Conservation (phyloP, 2,329 filamentous ascomycete species). For the Phialocephala subalpina region DNA sequence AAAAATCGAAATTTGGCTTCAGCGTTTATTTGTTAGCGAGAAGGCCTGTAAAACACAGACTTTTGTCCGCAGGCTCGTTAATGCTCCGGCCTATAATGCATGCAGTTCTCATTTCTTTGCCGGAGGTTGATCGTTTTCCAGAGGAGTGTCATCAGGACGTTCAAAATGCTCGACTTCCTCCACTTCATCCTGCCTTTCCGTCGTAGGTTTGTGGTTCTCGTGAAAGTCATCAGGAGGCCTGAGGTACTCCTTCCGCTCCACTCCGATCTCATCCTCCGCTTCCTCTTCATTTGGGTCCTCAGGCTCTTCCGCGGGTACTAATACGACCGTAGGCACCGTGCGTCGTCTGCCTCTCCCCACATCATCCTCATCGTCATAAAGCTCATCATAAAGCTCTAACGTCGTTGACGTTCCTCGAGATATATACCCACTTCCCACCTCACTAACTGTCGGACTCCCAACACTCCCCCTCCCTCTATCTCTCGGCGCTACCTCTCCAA, state of each 20-base stretch:
- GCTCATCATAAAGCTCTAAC: neutral
- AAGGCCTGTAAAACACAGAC: too few species aligned
- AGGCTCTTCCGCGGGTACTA: neutral
- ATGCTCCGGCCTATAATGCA: constrained; percentile 2
- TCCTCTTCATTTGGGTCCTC: neutral
- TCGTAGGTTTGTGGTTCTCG: too few species aligned
- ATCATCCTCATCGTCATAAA: constrained; percentile 6
- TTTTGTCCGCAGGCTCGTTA: too few species aligned
- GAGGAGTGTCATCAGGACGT: neutral
- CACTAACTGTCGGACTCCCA: neutral
- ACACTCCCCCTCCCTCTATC: neutral
- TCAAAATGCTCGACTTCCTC: too few species aligned
- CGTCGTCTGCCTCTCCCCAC: neutral
- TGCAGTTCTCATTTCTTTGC: neutral
- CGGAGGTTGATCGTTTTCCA: neutral
- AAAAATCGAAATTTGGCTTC: too few species aligned
- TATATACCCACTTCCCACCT: neutral
- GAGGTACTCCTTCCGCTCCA: neutral
- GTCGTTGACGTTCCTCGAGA: neutral
- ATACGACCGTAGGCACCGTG: neutral
- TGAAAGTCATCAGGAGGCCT: too few species aligned
- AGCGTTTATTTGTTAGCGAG: too few species aligned
- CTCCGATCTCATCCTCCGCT: neutral
- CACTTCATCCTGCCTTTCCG: too few species aligned
- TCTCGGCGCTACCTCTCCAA: neutral